Percentiles rank a stretch among this genome's conserved stretches.
phyloP scores from a whole-genome alignment of 177 flowering plant species.

The Vitis hybrid region DNA sequence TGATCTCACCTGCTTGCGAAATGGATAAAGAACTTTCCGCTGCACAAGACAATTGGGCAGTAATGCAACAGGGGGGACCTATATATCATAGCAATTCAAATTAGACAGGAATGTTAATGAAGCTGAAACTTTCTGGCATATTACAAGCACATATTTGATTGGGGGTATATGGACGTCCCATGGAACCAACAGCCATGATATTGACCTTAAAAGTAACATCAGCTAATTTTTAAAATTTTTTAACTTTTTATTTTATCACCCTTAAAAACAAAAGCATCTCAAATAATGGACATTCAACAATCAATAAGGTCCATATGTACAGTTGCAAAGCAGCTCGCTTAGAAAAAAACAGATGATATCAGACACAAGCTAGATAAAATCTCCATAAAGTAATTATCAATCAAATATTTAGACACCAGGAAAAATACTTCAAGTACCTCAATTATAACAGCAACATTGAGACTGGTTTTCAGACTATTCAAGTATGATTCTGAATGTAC shows the following conservation, averaged over 20 bases:
- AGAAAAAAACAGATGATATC: too few relatives aligned
- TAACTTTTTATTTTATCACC: too few relatives aligned
- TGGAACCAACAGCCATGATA: neutral
- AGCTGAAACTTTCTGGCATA: too few relatives aligned
- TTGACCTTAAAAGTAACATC: neutral
- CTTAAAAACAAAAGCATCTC: neutral
- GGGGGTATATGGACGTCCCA: neutral
- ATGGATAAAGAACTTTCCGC: slow-evolving; percentile 68
- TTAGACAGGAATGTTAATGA: neutral
- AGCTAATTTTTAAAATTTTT: neutral
- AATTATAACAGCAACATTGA: slow-evolving; percentile 63
- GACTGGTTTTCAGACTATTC: slow-evolving; percentile 67
- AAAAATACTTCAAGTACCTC: slow-evolving; percentile 48
- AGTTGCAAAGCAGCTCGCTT: neutral
- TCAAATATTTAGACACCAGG: neutral
- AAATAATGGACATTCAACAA: neutral
- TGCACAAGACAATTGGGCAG: slow-evolving; percentile 82
- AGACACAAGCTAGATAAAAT: neutral
- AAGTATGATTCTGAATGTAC: slow-evolving; percentile 83
- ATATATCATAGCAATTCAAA: slow-evolving; percentile 1
- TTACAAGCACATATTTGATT: neutral
- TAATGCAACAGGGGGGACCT: slow-evolving; percentile 96
- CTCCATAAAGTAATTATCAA: neutral
- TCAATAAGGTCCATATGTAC: neutral
- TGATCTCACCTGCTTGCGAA: slow-evolving; percentile 77